These are phyloP conservation scores for Capsicum chinense DNA, from an alignment of 257 asterid species.

Conservation along the genomic window DNA sequence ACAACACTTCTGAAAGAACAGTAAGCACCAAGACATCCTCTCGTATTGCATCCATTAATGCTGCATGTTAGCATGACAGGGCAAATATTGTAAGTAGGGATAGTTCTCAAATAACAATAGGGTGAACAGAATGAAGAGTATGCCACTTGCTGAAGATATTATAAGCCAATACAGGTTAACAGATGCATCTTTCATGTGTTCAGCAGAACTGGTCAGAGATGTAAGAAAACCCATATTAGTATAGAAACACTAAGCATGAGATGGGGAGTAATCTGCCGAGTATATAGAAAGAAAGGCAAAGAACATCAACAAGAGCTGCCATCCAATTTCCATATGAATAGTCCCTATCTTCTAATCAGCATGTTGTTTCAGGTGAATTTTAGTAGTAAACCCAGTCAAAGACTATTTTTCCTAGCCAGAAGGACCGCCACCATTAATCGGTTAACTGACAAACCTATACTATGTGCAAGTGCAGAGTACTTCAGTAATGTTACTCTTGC, in stretches of 20 bases:
- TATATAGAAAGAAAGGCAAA: neutral
- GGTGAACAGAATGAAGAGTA: neutral
- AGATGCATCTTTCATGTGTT: neutral
- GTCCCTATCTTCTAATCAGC: constrained; percentile 5
- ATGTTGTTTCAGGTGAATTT: neutral
- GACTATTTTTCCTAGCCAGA: too few relatives aligned
- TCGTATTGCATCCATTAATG: constrained; percentile 76
- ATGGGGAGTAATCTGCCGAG: neutral
- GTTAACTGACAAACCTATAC: too few relatives aligned
- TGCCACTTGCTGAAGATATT: constrained; percentile 7
- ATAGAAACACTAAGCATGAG: neutral
- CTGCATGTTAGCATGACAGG: constrained; percentile 57
- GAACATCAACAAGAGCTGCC: neutral
- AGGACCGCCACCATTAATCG: too few relatives aligned
- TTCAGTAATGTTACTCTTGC: neutral
- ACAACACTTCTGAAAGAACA: constrained; percentile 87
- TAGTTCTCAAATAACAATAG: constrained; percentile 21
- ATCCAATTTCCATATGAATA: neutral
- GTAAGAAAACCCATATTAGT: neutral
- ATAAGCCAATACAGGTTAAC: constrained; percentile 1
- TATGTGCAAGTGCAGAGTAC: too few relatives aligned
- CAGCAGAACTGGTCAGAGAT: constrained; percentile 6
- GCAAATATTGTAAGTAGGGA: constrained; percentile 5
- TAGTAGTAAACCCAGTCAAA: too few relatives aligned
- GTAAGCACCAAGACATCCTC: constrained; percentile 82